A percentile compares a stretch with the other conserved stretches of the same genome.
Evolutionary conservation across 2,329 filamentous ascomycete genomes (phyloP).

Genomic region (Botrytis hyacinthi): DNA sequence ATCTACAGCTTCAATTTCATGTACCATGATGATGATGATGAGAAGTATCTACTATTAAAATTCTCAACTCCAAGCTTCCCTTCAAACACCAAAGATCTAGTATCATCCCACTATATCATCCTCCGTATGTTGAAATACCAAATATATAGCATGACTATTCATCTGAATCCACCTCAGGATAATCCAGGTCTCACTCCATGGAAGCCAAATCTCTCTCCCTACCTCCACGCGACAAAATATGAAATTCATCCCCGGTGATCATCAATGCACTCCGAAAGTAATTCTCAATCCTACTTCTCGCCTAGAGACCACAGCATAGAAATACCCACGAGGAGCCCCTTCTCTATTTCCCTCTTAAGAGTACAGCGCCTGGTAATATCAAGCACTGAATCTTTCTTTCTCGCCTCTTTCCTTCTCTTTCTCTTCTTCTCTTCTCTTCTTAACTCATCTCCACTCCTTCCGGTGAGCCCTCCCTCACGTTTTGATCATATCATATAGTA

Average conservation of each 20-base stretch:
- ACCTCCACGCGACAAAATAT: background rate
- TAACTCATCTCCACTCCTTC: background rate
- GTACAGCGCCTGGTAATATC: too few relatives aligned
- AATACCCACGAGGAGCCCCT: too few relatives aligned
- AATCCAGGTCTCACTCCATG: fast-evolving
- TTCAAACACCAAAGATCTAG: background rate
- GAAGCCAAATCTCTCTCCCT: background rate
- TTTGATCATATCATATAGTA: too few relatives aligned
- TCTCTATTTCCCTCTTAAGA: too few relatives aligned
- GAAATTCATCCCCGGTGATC: too few relatives aligned
- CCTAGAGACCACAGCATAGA: too few relatives aligned
- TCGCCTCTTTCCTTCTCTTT: too few relatives aligned
- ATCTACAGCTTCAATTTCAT: too few relatives aligned
- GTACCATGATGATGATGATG: background rate
- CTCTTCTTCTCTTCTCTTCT: too few relatives aligned
- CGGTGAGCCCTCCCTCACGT: background rate
- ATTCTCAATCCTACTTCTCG: too few relatives aligned
- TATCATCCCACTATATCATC: fast-evolving
- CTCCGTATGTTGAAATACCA: background rate
- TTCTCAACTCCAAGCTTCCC: background rate
- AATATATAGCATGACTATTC: background rate
- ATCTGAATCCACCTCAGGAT: background rate
- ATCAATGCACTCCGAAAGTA: too few relatives aligned
- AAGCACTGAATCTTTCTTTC: too few relatives aligned
- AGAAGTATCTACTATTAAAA: background rate